Conservation (phyloP, 2,329 filamentous ascomycete species). For the Cladobotryum mycophilum region DNA sequence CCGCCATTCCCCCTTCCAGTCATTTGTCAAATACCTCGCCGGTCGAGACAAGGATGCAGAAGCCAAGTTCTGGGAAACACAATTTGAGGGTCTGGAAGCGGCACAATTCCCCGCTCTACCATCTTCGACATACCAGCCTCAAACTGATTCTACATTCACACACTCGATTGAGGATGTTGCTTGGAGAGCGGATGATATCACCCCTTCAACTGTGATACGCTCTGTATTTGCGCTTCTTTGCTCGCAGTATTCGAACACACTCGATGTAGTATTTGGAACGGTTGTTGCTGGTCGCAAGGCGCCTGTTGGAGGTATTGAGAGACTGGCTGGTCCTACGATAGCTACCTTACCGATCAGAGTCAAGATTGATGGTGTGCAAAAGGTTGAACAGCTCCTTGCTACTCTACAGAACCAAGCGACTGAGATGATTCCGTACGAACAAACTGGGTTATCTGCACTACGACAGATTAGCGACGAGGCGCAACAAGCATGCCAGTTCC, state of each 20-base stretch:
- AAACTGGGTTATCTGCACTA: constrained; percentile 6
- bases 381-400: not conserved
- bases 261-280: constrained; percentile 7
- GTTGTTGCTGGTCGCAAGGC: constrained; percentile 5
- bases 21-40: not conserved
- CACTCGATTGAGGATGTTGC: too few relatives aligned
- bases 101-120: too few relatives aligned
- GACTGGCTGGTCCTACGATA: constrained; percentile 3
- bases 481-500: constrained; percentile 5
- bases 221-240: not conserved
- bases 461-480: not conserved
- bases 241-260: constrained; percentile 2
- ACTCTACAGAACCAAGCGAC: constrained; percentile 1
- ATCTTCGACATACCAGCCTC: too few relatives aligned
- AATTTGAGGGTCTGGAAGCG: too few relatives aligned
- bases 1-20: not conserved
- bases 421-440: constrained; percentile 7
- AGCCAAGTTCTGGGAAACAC: not conserved
- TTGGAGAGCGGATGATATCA: not conserved
- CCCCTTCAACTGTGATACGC: constrained; percentile 3
- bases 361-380: not conserved
- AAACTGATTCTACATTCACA: too few relatives aligned
- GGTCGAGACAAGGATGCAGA: not conserved
- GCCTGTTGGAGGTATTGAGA: constrained; percentile 4
- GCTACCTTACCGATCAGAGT: constrained; percentile 5